These are phyloP conservation scores for Trichosporon ovoides DNA, from an alignment of 1,284 basidiomycete genomes.

Conservation along the genomic window DNA sequence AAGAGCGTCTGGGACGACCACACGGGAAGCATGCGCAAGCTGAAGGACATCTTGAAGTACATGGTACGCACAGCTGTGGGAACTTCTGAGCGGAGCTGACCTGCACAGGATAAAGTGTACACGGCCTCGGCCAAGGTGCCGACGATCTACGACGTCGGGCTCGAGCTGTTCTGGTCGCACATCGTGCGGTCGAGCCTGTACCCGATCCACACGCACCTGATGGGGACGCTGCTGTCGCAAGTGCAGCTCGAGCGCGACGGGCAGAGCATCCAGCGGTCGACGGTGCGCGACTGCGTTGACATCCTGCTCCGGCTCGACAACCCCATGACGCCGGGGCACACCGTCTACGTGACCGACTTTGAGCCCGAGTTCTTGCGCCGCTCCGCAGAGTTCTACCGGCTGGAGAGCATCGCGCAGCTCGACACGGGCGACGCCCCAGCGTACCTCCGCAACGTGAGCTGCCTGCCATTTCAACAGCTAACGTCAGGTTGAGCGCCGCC, in stretches of 20 bases:
- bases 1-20: constrained; percentile 93
- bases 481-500: constrained; percentile 69
- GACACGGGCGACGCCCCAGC: constrained; percentile 72
- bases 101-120: constrained; percentile 89
- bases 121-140: constrained; percentile 66
- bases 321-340: constrained; percentile 50
- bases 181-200: constrained; percentile 62
- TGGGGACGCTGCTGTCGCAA: constrained; percentile 75
- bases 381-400: constrained; percentile 72
- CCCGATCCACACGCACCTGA: constrained; percentile 77
- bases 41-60: constrained; percentile 89
- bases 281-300: constrained; percentile 83
- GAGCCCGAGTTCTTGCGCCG: constrained; percentile 77
- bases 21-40: constrained; percentile 77
- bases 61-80: constrained; percentile 70
- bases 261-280: constrained; percentile 82
- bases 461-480: not conserved
- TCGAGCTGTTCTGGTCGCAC: constrained; percentile 72
- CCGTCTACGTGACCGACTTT: constrained; percentile 78
- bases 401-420: constrained; percentile 68
- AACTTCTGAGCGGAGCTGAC: not conserved
- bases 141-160: constrained; percentile 74
- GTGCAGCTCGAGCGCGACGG: constrained; percentile 90
- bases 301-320: constrained; percentile 58
- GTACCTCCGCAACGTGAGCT: constrained; percentile 70